Evolutionary conservation across 495 filamentous ascomycete species (phyloP), one percentile per base, ranked within the genome.

Genomic region (Aspergillus cavernicola): DNA sequence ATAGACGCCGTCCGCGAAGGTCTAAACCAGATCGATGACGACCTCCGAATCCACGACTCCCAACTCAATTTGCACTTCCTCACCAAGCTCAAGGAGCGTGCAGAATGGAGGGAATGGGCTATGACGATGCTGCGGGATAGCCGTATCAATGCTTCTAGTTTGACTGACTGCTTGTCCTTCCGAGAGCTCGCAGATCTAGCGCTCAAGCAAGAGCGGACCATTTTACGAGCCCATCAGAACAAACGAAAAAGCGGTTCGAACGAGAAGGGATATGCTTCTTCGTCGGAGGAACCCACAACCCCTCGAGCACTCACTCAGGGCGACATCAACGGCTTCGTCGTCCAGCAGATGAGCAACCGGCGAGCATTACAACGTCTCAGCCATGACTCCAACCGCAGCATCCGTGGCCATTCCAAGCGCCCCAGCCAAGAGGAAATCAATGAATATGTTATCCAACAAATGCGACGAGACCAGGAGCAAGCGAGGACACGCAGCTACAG

Each of bases 391-490:
- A 39, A 40, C 18, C 42, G 32, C 20, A 48, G 48, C 42, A 23
- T 52, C 15, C 49, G 26, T 36, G 54, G 62, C 2, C 62, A 68
- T 40, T 31, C 22, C 22, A 68, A 66, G 40, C 51, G 50, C 11
- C 65, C 65, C 0, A 68, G 65, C 42, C 65, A 68, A 43, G 65
- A 66, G 36, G 60, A 68, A 45, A 68, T 68, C 48, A 68, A 68
- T 49, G 60, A 65, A 32, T 68, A 62, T 33, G 65, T 68, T 11
- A 53, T 68, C 5, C 58, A 57, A 5, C 62, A 68, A 44, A 68
- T 68, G 66, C 61, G 57, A 11, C 57, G 53, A 26, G 64, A 68
- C 35, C 46, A 65, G 24, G 62, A 63, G 37, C 43, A 50, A 16
- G 61, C 53, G 18, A 54, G 56, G 16, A 24, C 24, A 4, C 49